phyloP scores from a whole-genome alignment of 805 yeast species.

The Candida succiphila region DNA sequence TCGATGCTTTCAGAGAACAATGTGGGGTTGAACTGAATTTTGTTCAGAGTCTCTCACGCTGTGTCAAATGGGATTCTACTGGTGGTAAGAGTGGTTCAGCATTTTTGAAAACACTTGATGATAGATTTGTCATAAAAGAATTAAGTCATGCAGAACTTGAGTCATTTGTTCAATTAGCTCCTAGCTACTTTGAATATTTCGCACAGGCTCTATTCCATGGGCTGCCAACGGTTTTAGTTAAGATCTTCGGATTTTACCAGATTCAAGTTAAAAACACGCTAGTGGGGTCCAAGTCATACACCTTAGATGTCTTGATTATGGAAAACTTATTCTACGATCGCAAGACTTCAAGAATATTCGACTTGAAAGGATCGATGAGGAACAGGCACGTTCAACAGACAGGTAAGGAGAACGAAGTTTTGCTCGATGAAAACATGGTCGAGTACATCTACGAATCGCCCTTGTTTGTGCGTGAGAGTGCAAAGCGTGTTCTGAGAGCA shows the following conservation, averaged over 20 bases:
- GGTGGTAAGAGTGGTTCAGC: slow-evolving; percentile 98
- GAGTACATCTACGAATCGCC: slow-evolving; percentile 97
- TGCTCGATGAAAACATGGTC: slow-evolving; percentile 95
- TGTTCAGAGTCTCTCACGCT: slow-evolving; percentile 83
- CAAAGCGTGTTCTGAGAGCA: slow-evolving; percentile 75
- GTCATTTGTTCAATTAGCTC: slow-evolving; percentile 91
- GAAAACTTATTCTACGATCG: slow-evolving; percentile 86
- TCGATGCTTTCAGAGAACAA: slow-evolving; percentile 82
- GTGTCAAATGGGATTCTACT: slow-evolving; percentile 90
- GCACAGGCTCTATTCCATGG: slow-evolving; percentile 93
- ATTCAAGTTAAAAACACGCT: slow-evolving; percentile 75
- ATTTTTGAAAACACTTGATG: slow-evolving; percentile 85
- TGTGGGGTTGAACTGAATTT: slow-evolving; percentile 72
- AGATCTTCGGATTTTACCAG: slow-evolving; percentile 92
- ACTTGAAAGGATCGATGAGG: slow-evolving; percentile 95
- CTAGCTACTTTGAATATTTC: slow-evolving; percentile 92
- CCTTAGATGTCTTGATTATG: slow-evolving; percentile 90
- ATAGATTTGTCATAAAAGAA: slow-evolving; percentile 83
- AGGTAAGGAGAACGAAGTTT: slow-evolving; percentile 88
- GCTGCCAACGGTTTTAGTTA: slow-evolving; percentile 87
- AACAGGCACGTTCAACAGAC: slow-evolving; percentile 95
- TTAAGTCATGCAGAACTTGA: slow-evolving; percentile 82
- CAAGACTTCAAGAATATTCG: slow-evolving; percentile 79
- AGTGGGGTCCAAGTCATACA: slow-evolving; percentile 59
- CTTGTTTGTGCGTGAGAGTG: slow-evolving; percentile 84